Percentiles rank a stretch among this genome's conserved stretches.
Evolutionary conservation across 352 stramenopile genomes (phyloP).

Genomic region (Globisporangium apiculatum): DNA sequence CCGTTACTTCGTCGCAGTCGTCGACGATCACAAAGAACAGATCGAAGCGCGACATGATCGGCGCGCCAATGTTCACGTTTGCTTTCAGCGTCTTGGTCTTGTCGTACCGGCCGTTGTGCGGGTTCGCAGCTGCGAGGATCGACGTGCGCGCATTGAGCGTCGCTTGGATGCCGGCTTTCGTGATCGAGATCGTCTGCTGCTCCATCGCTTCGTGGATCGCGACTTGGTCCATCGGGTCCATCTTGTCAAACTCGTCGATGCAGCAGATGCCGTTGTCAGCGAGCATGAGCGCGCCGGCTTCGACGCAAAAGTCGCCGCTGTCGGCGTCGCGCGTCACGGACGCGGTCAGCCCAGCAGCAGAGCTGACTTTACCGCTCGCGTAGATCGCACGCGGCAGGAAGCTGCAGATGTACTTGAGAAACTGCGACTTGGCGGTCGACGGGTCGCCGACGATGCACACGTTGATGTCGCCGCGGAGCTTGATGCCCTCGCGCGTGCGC

Average conservation of each 20-base stretch:
- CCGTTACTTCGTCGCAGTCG: slow-evolving; percentile 93
- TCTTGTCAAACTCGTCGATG: slow-evolving; percentile 99
- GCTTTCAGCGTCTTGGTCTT: slow-evolving; percentile 88
- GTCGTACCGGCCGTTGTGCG: slow-evolving; percentile 93
- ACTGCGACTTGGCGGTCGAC: slow-evolving; percentile 98
- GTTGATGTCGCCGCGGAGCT: slow-evolving; percentile 98
- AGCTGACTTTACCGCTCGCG: slow-evolving; percentile 98
- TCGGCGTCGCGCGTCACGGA: slow-evolving; percentile 93
- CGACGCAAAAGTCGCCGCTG: slow-evolving; percentile 89
- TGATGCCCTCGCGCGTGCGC: slow-evolving; percentile 94
- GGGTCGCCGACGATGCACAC: slow-evolving; percentile 98
- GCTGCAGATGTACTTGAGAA: slow-evolving; percentile 96
- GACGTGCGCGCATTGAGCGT: slow-evolving; percentile 98
- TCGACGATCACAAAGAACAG: slow-evolving; percentile 99
- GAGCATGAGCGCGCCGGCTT: slow-evolving; percentile 96
- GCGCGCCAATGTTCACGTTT: slow-evolving; percentile 89
- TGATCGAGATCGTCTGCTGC: slow-evolving; percentile 98
- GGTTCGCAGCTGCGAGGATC: slow-evolving; percentile 99
- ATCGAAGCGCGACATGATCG: slow-evolving; percentile 99
- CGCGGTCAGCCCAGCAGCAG: slow-evolving; percentile 96
- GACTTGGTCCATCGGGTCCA: slow-evolving; percentile 96
- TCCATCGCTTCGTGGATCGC: slow-evolving; percentile 99
- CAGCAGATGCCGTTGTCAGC: slow-evolving; percentile 98
- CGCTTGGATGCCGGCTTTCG: slow-evolving; percentile 98
- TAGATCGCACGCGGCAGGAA: slow-evolving; percentile 96